These are phyloP conservation scores for Castanospermum australe DNA, from an alignment of 306 rosid genomes.

Conservation along the genomic window DNA sequence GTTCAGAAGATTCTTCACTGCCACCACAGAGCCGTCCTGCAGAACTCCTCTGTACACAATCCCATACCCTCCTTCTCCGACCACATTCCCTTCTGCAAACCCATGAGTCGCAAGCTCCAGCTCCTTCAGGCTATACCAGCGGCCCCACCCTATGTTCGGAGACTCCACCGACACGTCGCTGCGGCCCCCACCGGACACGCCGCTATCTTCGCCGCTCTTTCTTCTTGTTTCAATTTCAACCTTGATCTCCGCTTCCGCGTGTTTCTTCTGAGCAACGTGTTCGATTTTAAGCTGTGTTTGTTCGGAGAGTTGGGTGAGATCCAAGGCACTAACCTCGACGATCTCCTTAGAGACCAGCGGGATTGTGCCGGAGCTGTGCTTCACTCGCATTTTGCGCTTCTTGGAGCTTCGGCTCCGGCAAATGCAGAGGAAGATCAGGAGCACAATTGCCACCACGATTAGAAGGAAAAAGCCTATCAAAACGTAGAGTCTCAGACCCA, in stretches of 20 bases:
- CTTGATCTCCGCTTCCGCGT: neutral
- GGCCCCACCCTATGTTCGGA: constrained; percentile 90
- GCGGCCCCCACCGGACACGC: constrained; percentile 50
- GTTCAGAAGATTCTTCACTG: constrained; percentile 92
- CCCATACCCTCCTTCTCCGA: constrained; percentile 98
- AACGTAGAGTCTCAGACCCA: constrained; percentile 61
- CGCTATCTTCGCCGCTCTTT: constrained; percentile 40
- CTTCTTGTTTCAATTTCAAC: constrained; percentile 24
- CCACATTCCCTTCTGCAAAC: constrained; percentile 62
- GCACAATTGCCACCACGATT: constrained; percentile 26
- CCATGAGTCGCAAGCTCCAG: constrained; percentile 66
- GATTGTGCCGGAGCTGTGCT: constrained; percentile 84
- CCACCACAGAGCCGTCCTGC: constrained; percentile 76
- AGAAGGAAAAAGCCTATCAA: constrained; percentile 40
- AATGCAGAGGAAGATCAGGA: constrained; percentile 50
- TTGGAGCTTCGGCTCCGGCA: constrained; percentile 40
- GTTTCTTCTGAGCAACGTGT: constrained; percentile 30
- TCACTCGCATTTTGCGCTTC: constrained; percentile 63
- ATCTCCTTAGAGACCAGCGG: constrained; percentile 88
- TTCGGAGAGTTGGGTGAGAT: constrained; percentile 26
- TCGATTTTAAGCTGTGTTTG: constrained; percentile 36
- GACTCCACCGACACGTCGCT: constrained; percentile 58
- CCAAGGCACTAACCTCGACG: constrained; percentile 54
- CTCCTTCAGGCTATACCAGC: constrained; percentile 83
- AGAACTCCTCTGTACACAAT: constrained; percentile 70